Evolutionary conservation across 148 eudicot genomes (phyloP), one percentile per base, ranked within the genome.

Genomic region (Silene conica): DNA sequence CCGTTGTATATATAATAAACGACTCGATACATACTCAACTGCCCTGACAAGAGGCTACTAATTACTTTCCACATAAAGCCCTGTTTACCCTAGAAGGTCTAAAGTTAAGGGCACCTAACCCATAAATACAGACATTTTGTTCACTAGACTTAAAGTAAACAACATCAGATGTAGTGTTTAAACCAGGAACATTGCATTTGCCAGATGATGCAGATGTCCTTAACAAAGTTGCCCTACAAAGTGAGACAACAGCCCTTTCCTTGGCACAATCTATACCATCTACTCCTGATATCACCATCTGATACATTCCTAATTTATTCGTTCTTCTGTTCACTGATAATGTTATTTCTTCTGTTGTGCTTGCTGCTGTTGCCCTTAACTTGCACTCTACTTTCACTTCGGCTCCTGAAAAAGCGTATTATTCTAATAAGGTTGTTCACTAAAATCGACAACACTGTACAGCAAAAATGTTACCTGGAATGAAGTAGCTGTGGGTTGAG

Each of bases 321-420:
- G 97, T 94, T 15, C 93, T 94, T 73, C 98, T 85, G 74, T 90
- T 92, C 62, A 85, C 98, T 45, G 97, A 82, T 70, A 94, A 91
- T 20, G 86, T 68, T 77, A 93, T 86, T 77, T 88, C 89, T 56
- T 94, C 97, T 8, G 86, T 80, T 28, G 91, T 91, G 65, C 83
- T 82, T 3, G 88, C 87, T 60, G 89, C 83, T 18, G 72, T 80
- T 63, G 89, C 97, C 75, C 83, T 85, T 81, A 91, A 86, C 73
- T 79, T 91, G 93, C 98, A 94, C 46, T 93, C 98, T 67, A 91
- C 78, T 79, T 79, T 85, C 48, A 91, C 98, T 73, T 87, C 88
- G 5, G 75, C 97, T 67, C 98, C 98, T 90, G 83, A 12, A 66
- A 20, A n/a, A n/a, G n/a, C n/a, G n/a, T n/a, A n/a, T n/a, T n/a